Evolutionary conservation across 2,329 filamentous ascomycete genomes (phyloP), one percentile per base, ranked within the genome.

Genomic region (Sarocladium brachiariae): DNA sequence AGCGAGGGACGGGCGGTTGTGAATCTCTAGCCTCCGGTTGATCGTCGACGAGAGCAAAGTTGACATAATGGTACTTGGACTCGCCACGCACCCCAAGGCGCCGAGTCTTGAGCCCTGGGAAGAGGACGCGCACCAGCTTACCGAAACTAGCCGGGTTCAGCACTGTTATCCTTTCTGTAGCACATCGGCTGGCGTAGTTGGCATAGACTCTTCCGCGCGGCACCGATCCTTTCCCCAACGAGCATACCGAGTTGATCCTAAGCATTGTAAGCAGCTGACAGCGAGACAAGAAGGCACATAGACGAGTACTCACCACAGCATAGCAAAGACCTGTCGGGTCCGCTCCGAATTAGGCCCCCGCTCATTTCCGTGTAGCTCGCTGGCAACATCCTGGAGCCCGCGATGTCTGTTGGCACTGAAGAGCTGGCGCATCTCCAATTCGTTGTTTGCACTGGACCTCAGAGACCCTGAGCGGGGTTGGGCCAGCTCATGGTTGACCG

Each of bases 91-190:
- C 91, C 55, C 93, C 93, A 11, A 99, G 76, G 56, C 93, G 81
- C 53, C 93, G 80, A 27, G 93, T 99, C 69, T 95, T 92, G 19
- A 99, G 84, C 37, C 91, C 92, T 0, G 93, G 92, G 60, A 97
- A 99, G 49, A 99, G 86, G 34, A 99, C 92, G 27, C 93, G 84
- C 30, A 99, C 93, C 38, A 99, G 80, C 68, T 99, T 99, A 51
- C 93, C 93, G 68, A 99, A 99, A 24, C 92, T 97, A 9, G 93
- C 93, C 37, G 93, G 93, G 63, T 99, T 99, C 52, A 99, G 71
- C 9, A 96, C 91, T 1, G 93, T 95, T 34, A 97, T 95, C 62
- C 91, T 83, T 64, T 97, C 91, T 4, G 86, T 95, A 38, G 89
- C 91, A 67, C 93, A 99, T 55, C 89, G 83, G 23, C 88, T 90